Percentiles rank a stretch among this genome's conserved stretches.
phyloP scores from a whole-genome alignment of 2,329 filamentous ascomycete species.

The Sclerotinia nivalis region DNA sequence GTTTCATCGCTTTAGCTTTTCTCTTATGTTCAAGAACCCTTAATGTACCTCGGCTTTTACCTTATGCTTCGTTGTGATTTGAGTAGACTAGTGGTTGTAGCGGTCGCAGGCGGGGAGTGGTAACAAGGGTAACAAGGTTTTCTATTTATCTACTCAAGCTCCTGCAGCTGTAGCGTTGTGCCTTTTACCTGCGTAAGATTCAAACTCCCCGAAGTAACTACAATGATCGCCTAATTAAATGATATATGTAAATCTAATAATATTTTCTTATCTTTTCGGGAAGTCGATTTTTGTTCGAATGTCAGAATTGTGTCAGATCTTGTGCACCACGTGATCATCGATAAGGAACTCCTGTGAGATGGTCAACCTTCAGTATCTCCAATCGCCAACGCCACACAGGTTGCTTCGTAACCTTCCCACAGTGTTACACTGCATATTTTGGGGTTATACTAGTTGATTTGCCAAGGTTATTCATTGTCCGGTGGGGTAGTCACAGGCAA shows the following conservation, averaged over 20 bases:
- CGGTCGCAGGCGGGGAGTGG: not conserved
- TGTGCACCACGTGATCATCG: constrained; percentile 10
- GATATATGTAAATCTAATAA: not conserved
- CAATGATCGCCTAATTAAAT: fast-evolving
- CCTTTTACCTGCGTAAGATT: not conserved
- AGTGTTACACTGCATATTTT: not conserved
- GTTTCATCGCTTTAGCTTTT: not conserved
- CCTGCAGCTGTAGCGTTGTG: not conserved
- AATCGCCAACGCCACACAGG: not conserved
- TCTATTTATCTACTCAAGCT: not conserved
- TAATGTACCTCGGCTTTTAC: not conserved
- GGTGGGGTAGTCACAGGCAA: not conserved
- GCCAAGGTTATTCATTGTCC: not conserved
- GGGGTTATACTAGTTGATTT: not conserved
- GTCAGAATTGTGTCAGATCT: not conserved
- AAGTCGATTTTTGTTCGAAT: not conserved
- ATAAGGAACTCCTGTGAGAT: not conserved
- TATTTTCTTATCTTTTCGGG: not conserved
- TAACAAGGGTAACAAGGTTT: not conserved
- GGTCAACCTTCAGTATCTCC: not conserved
- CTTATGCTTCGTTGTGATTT: not conserved
- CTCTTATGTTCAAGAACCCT: not conserved
- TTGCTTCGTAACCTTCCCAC: not conserved
- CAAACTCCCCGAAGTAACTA: not conserved
- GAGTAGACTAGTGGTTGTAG: not conserved